These are phyloP conservation scores for Didymella arachidicola DNA, from an alignment of 2,329 filamentous ascomycete species.

Conservation along the genomic window DNA sequence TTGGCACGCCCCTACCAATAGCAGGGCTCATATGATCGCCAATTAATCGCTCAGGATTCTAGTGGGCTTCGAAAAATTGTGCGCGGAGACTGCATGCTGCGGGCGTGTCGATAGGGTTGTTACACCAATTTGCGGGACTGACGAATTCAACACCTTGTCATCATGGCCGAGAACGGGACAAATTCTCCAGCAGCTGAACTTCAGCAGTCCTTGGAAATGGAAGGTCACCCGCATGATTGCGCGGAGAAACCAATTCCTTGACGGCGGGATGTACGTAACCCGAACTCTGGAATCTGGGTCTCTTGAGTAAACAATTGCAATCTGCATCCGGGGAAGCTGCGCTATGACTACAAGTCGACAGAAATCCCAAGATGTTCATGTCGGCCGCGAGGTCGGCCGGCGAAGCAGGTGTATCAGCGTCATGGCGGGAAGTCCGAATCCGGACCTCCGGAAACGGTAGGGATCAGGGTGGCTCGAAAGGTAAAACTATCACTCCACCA, in stretches of 20 bases:
- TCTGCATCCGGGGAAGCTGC: constrained; percentile 19
- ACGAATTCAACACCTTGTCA: constrained; percentile 24
- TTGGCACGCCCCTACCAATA: constrained; percentile 15
- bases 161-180: constrained; percentile 25
- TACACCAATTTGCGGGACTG: constrained; percentile 11
- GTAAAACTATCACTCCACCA: constrained; percentile 33
- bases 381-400: constrained; percentile 28
- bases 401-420: constrained; percentile 13
- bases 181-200: constrained; percentile 30
- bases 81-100: constrained; percentile 11
- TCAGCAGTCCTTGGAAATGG: constrained; percentile 33
- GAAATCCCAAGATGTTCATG: constrained; percentile 20
- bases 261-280: constrained; percentile 19
- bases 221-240: constrained; percentile 35
- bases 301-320: constrained; percentile 16
- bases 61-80: constrained; percentile 28
- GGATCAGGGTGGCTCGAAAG: constrained; percentile 23
- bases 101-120: constrained; percentile 14
- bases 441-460: constrained; percentile 27
- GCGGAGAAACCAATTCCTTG: constrained; percentile 24
- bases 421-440: constrained; percentile 22
- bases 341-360: constrained; percentile 18
- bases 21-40: constrained; percentile 30
- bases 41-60: constrained; percentile 30
- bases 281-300: not conserved